Percentiles rank a stretch among this genome's conserved stretches.
Evolutionary conservation across 1,139 yeast genomes (phyloP).

Genomic region (Geotrichum restrictum): DNA sequence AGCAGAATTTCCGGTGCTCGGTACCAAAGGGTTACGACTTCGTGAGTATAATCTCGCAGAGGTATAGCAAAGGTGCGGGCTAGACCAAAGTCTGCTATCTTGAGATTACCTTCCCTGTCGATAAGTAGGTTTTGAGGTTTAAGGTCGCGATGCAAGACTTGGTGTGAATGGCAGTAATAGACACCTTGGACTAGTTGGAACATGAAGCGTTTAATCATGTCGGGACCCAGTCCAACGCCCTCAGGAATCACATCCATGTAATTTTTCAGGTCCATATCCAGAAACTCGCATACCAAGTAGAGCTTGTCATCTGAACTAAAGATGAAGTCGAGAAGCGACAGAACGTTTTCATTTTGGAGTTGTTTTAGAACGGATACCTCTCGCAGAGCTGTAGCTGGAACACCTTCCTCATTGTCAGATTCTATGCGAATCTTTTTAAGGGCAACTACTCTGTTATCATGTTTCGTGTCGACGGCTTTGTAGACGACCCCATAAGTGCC

Average conservation of each 20-base stretch:
- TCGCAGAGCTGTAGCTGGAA: slow-evolving; percentile 95
- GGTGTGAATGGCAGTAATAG: slow-evolving; percentile 89
- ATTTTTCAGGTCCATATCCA: slow-evolving; percentile 89
- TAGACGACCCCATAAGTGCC: slow-evolving; percentile 97
- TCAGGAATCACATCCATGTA: slow-evolving; percentile 95
- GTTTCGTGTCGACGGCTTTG: slow-evolving; percentile 85
- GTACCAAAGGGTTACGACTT: slow-evolving; percentile 96
- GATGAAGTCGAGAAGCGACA: slow-evolving; percentile 83
- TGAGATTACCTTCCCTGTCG: slow-evolving; percentile 90
- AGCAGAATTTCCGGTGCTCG: slow-evolving; percentile 92
- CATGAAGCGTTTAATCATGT: slow-evolving; percentile 90
- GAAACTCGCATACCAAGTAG: slow-evolving; percentile 85
- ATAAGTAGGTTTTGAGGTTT: slow-evolving; percentile 94
- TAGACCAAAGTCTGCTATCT: slow-evolving; percentile 93
- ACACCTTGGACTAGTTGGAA: slow-evolving; percentile 87
- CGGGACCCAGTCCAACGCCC: slow-evolving; percentile 83
- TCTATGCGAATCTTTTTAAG: slow-evolving; percentile 90
- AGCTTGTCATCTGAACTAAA: slow-evolving; percentile 86
- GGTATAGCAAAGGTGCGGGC: slow-evolving; percentile 98
- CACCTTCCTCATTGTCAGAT: slow-evolving; percentile 91
- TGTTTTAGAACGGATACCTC: slow-evolving; percentile 92
- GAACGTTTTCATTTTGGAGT: slow-evolving; percentile 87
- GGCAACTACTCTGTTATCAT: slow-evolving; percentile 89
- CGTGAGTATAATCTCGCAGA: slow-evolving; percentile 90
- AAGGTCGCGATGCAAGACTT: slow-evolving; percentile 91